Percentiles rank a stretch among this genome's conserved stretches.
Evolutionary conservation across 1,284 basidiomycete genomes (phyloP).

Genomic region (Pseudozyma sp.): DNA sequence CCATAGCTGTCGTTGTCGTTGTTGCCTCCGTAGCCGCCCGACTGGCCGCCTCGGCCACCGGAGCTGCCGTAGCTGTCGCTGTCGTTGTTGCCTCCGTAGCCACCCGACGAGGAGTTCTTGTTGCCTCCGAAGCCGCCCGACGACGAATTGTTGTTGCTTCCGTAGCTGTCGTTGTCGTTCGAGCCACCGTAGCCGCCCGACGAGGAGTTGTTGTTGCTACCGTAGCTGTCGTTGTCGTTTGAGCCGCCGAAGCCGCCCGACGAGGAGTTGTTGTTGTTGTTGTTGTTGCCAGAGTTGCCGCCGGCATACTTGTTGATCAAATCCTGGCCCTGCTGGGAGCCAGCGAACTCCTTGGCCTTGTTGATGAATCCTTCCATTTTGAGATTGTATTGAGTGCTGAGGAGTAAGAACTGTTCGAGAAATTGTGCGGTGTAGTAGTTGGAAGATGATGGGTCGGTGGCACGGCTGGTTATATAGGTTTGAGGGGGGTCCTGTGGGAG

Average conservation of each 20-base stretch:
- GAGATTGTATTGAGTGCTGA: slow-evolving; percentile 3
- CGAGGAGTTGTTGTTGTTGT: slow-evolving; percentile 21
- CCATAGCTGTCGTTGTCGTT: slow-evolving; percentile 24
- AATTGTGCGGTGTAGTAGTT: too few relatives aligned
- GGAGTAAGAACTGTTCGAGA: too few relatives aligned
- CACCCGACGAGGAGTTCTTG: slow-evolving; percentile 12
- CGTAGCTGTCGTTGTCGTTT: slow-evolving; percentile 29
- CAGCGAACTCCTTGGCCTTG: slow-evolving; percentile 60
- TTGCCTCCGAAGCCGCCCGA: slow-evolving; percentile 14
- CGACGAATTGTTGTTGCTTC: slow-evolving; percentile 12
- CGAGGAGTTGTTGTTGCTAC: slow-evolving; percentile 8
- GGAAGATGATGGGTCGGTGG: too few relatives aligned
- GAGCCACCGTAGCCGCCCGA: slow-evolving; percentile 8
- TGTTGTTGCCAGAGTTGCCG: slow-evolving; percentile 37
- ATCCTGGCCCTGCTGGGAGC: slow-evolving; percentile 50
- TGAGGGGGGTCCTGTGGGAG: neutral
- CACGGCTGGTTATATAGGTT: slow-evolving; percentile 8
- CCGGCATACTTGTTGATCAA: slow-evolving; percentile 45
- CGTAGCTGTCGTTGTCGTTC: slow-evolving; percentile 9
- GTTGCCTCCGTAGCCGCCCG: neutral
- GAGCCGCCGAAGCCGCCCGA: slow-evolving; percentile 11
- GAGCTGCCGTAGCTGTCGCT: slow-evolving; percentile 19
- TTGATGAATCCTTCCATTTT: slow-evolving; percentile 60
- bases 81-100: slow-evolving; percentile 17
- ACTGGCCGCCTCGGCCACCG: slow-evolving; percentile 6